Conservation (phyloP, 2,329 filamentous ascomycete species). For the Chaetomium globosum region DNA sequence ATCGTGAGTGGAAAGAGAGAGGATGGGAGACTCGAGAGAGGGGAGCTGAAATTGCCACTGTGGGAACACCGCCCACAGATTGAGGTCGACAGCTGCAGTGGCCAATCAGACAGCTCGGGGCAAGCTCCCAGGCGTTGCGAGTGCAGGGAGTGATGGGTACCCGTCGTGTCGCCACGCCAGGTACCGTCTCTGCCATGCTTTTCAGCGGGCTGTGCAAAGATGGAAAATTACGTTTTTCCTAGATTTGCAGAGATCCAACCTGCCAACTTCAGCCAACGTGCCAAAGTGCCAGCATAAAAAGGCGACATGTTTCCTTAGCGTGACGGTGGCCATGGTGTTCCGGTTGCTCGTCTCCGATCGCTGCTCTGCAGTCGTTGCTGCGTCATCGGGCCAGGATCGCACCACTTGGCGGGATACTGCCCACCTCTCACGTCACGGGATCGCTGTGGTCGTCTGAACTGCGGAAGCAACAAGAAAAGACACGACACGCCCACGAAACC, state of each 20-base stretch:
- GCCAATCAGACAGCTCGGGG: not conserved
- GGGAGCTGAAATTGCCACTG: not conserved
- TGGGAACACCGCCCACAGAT: not conserved
- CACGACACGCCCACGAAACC: too few species aligned
- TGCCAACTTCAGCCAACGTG: not conserved
- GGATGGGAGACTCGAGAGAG: too few species aligned
- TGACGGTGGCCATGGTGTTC: not conserved
- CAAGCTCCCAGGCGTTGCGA: not conserved
- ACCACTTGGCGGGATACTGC: constrained; percentile 10
- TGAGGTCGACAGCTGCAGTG: not conserved
- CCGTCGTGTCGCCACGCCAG: not conserved
- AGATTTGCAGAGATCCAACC: not conserved
- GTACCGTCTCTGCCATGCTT: not conserved
- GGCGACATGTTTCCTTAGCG: not conserved
- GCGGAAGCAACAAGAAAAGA: not conserved
- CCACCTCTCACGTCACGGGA: constrained; percentile 21
- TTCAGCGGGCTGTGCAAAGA: not conserved
- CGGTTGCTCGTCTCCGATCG: not conserved
- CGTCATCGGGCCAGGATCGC: constrained; percentile 25
- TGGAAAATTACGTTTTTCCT: not conserved
- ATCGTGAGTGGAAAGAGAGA: not conserved
- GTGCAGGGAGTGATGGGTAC: not conserved
- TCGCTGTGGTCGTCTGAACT: not conserved
- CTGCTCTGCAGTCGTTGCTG: constrained; percentile 16
- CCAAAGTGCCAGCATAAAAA: constrained; percentile 8